A percentile compares a stretch with the other conserved stretches of the same genome.
Conservation (phyloP, 2,329 filamentous ascomycete genomes). For the Sordariomycetes sp. region DNA sequence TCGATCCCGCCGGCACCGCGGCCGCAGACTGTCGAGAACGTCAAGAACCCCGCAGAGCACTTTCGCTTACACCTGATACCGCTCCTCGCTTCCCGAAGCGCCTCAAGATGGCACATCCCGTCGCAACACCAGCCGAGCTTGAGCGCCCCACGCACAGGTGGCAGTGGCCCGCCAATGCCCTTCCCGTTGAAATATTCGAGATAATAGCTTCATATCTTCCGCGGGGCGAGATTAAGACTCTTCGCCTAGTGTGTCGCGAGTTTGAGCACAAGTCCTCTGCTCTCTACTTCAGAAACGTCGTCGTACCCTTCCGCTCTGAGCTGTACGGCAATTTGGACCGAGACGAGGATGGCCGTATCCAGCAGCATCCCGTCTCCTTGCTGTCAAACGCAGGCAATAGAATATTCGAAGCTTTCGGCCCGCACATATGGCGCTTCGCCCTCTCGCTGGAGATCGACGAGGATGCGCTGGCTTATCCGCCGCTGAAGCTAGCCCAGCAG, state of each 20-base stretch:
- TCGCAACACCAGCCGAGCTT: not conserved
- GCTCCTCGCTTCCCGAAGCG: too few relatives aligned
- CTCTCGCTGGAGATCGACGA: constrained; percentile 62
- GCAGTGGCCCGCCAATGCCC: constrained; percentile 19
- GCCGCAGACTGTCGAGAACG: too few relatives aligned
- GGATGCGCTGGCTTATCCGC: constrained; percentile 35
- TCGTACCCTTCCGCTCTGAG: constrained; percentile 56
- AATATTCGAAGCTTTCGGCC: constrained; percentile 52
- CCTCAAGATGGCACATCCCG: not conserved
- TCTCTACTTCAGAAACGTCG: constrained; percentile 51
- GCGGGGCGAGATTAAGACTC: constrained; percentile 46
- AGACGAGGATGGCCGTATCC: constrained; percentile 11
- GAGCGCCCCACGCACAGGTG: too few relatives aligned
- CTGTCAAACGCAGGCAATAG: constrained; percentile 42
- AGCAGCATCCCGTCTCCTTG: constrained; percentile 13
- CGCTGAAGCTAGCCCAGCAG: constrained; percentile 45
- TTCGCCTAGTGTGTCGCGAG: constrained; percentile 53
- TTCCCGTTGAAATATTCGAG: constrained; percentile 56
- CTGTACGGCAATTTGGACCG: constrained; percentile 37
- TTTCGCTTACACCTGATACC: too few relatives aligned
- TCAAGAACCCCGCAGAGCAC: too few relatives aligned
- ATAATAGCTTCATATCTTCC: constrained; percentile 45
- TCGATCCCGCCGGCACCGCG: too few relatives aligned
- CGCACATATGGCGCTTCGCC: constrained; percentile 52
- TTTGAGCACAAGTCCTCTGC: constrained; percentile 47